phyloP scores from a whole-genome alignment of 1,139 yeast species.

The Geotrichum citri-aurantii region DNA sequence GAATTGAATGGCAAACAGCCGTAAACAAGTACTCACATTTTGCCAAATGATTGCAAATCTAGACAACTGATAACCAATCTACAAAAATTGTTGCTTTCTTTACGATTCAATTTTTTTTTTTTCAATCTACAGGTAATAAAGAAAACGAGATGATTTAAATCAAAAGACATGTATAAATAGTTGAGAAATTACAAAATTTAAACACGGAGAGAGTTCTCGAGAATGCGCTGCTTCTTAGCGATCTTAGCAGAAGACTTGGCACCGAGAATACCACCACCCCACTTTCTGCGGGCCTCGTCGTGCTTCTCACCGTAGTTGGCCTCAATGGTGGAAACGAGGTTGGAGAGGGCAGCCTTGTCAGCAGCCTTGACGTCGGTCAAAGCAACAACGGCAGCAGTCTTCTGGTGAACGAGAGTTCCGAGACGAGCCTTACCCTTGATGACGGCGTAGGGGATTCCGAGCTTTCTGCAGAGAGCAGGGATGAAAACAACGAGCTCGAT shows the following conservation, averaged over 20 bases:
- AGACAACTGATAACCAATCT: no score
- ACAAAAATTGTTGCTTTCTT: no score
- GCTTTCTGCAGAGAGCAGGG: constrained; percentile 97
- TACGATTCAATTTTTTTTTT: neutral
- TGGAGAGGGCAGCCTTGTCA: constrained; percentile 91
- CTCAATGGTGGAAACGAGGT: constrained; percentile 85
- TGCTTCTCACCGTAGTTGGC: constrained; percentile 87
- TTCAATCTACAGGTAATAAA: neutral
- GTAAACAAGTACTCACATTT: neutral
- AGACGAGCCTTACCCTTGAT: constrained; percentile 98
- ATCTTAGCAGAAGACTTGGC: constrained; percentile 79
- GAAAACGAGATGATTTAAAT: neutral
- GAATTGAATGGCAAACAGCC: neutral
- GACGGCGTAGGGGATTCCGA: constrained; percentile 98
- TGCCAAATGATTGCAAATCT: neutral
- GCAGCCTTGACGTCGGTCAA: constrained; percentile 89
- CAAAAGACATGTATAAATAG: neutral
- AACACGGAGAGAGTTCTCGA: constrained; percentile 16
- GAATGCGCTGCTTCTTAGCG: constrained; percentile 42
- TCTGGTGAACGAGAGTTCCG: constrained; percentile 94
- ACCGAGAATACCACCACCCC: constrained; percentile 99
- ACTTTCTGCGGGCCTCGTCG: constrained; percentile 94
- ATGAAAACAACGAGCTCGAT: constrained; percentile 93
- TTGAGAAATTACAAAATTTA: constrained; percentile 4
- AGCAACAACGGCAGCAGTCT: constrained; percentile 96